Percentiles rank a stretch among this genome's conserved stretches.
phyloP scores from a whole-genome alignment of 495 filamentous ascomycete species.

The Rusavskia elegans region DNA sequence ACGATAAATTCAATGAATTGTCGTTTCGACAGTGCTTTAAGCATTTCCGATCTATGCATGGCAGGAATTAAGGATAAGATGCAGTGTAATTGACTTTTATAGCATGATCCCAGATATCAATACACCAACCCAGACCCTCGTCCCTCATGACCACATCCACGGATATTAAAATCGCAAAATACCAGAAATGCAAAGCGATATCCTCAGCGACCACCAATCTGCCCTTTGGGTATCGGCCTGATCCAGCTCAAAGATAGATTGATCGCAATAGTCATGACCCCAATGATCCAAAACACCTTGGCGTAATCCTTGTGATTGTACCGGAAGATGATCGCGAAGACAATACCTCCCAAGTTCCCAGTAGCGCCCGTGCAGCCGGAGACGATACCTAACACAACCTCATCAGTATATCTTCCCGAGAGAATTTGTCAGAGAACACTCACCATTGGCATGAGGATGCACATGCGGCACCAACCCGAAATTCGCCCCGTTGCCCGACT shows the following conservation, averaged over 20 bases:
- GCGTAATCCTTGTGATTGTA: conserved; percentile 53
- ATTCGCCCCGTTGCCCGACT: conserved; percentile 72
- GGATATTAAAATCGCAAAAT: no score
- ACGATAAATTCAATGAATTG: no score
- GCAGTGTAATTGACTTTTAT: no score
- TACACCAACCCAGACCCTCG: no score
- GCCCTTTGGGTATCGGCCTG: conserved; percentile 48
- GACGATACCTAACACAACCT: conserved; percentile 38
- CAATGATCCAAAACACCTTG: conserved; percentile 66
- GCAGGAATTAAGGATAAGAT: no score
- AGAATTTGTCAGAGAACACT: no score
- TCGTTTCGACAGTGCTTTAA: no score
- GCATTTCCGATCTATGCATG: no score
- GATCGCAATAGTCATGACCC: conserved; percentile 52
- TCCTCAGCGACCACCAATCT: conserved; percentile 27
- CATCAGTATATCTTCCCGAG: not conserved
- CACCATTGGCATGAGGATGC: conserved; percentile 51
- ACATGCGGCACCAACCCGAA: conserved; percentile 79
- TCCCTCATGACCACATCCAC: no score
- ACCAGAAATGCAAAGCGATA: no score
- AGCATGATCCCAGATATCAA: no score
- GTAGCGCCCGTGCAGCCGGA: conserved; percentile 61
- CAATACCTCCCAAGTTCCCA: conserved; percentile 73
- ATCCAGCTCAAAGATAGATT: conserved; percentile 60
- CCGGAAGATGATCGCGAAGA: conserved; percentile 76